Base-by-base conservation (phyloP, 2,329 filamentous ascomycete species). In the Ceratocystis variospora region DNA sequence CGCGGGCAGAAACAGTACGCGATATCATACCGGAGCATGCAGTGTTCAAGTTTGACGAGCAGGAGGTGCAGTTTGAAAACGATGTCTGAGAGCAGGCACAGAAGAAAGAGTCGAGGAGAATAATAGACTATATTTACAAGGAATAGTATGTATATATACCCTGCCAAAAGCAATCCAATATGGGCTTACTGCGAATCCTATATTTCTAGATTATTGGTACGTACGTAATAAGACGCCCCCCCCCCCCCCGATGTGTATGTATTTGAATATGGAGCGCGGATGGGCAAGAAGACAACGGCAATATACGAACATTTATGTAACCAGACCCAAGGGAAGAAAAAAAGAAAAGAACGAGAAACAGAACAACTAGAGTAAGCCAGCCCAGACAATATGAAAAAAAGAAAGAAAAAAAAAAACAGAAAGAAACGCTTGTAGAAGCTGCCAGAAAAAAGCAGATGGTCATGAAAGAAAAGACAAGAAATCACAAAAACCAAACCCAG, bases 1-100 rank as follows among this genome's bases (percentile, higher is more conserved):
- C 74, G 67, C 73, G 80, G 41, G 69, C 74, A 28, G 78, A 79
- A 10, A 79, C 78, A 0, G 71, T 79, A 41, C 79, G 79, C 2
- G 69, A 73, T 2, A 76, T 78, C 10, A 76, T 83, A 45, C 71
- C 74, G 4, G 33, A 53, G 33, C 57, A 61, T 17, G 17, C 46
- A 17, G 37, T 62, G n/a, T 66, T 68, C 19, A 57, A 59, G 46
- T 66, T 66, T 63, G 64, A 66, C 19, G 64, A 67, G 41, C 31
- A 50, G 45, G 66, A 67, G 19, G 66, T 67, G 7, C 62, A 65
- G 50, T 66, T 63, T 55, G 67, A 65, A 55, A 62, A 66, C 55
- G 59, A 68, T 12, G 45, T 64, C n/a, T 57, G 12, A 53, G 44
- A 25, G 19, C 19, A 25, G 8, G n/a, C 46, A 17, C 17, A 25